Percentiles rank a stretch among this genome's conserved stretches.
These are phyloP conservation scores for Blastobotrys aristatus DNA, from an alignment of 1,139 yeast genomes.

Conservation along the genomic window DNA sequence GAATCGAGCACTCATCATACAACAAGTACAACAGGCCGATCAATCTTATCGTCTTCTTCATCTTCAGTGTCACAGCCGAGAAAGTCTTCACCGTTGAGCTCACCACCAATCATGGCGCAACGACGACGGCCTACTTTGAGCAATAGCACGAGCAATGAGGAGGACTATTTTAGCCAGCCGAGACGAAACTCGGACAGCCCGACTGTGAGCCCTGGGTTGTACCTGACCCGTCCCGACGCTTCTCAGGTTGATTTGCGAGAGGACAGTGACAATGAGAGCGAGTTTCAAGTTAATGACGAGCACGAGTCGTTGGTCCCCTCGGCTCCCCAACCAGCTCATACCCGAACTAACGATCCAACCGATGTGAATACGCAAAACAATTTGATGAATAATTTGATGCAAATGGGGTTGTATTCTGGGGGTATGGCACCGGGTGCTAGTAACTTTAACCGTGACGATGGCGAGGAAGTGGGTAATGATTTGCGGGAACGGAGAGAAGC, in stretches of 20 bases:
- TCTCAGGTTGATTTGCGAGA: conserved; percentile 9
- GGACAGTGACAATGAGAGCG: conserved; percentile 3
- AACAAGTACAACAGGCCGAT: neutral
- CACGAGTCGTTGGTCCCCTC: neutral
- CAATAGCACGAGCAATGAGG: neutral
- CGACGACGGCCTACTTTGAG: no score
- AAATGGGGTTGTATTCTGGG: conserved; percentile 27
- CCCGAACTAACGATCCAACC: neutral
- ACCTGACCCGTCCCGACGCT: conserved; percentile 15
- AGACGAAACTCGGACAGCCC: neutral
- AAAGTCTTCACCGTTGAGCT: conserved; percentile 9
- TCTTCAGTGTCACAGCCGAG: neutral
- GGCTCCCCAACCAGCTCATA: conserved; percentile 3
- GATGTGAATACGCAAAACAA: conserved; percentile 2
- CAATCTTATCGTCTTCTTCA: neutral
- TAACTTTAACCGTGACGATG: conserved; percentile 4
- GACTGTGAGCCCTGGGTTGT: conserved; percentile 7
- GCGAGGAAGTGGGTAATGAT: conserved; percentile 10
- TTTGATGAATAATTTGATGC: conserved; percentile 17
- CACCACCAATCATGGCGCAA: conserved; percentile 10
- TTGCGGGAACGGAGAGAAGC: conserved; percentile 13
- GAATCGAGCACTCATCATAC: neutral
- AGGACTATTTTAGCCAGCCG: conserved; percentile 8
- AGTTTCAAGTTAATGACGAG: neutral
- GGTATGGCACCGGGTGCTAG: conserved; percentile 32